These are phyloP conservation scores for Colletotrichum ledebouriae DNA, from an alignment of 2,329 filamentous ascomycete species.

Conservation along the genomic window DNA sequence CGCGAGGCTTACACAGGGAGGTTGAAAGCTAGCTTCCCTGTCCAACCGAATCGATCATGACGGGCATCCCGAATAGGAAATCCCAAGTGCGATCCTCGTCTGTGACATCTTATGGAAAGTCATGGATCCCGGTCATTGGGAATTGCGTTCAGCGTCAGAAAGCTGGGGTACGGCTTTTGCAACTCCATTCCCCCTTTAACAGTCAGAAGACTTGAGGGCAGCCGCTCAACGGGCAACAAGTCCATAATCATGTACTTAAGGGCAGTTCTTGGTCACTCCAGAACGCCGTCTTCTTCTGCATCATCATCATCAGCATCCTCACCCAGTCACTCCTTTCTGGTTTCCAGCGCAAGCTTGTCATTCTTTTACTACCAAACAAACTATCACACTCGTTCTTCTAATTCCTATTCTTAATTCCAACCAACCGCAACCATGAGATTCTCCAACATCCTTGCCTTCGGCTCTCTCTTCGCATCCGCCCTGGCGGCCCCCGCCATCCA, in stretches of 20 bases:
- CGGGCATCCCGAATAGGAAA: constrained; percentile 5
- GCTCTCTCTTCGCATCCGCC: constrained; percentile 29
- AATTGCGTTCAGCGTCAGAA: constrained; percentile 3
- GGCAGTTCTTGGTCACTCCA: not conserved
- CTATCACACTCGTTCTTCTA: constrained; percentile 24
- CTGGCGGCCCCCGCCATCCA: constrained; percentile 25
- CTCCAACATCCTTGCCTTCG: constrained; percentile 33
- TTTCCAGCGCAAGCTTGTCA: constrained; percentile 15
- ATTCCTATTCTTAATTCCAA: constrained; percentile 16
- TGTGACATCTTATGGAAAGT: not conserved
- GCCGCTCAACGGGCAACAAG: not conserved
- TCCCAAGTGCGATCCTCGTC: constrained; percentile 14
- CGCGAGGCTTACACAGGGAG: not conserved
- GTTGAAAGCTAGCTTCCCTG: not conserved
- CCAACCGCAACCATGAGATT: constrained; percentile 37
- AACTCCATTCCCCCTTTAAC: not conserved
- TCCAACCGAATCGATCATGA: constrained; percentile 18
- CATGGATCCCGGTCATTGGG: not conserved
- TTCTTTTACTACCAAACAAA: constrained; percentile 29
- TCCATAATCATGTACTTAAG: constrained; percentile 27
- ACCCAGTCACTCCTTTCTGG: constrained; percentile 36
- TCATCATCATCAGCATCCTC: constrained; percentile 30
- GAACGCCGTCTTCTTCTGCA: not conserved
- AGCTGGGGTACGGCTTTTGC: constrained; percentile 6
- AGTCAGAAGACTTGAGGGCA: not conserved